Percentiles rank a stretch among this genome's conserved stretches.
These are phyloP conservation scores for Mycena rosella DNA, from an alignment of 768 basidiomycete genomes.

Conservation along the genomic window DNA sequence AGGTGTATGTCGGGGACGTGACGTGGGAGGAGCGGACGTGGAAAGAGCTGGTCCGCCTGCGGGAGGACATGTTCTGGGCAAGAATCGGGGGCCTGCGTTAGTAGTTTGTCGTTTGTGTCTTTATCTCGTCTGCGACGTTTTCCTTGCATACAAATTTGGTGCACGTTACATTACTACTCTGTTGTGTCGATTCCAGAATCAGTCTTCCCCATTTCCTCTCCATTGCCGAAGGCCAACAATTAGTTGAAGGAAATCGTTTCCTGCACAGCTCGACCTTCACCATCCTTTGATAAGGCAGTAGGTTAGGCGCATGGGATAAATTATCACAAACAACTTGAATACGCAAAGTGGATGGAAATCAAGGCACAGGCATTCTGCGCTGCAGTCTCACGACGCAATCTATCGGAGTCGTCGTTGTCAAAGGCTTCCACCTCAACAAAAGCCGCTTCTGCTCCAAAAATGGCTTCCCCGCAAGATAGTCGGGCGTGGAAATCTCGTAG, in stretches of 20 bases:
- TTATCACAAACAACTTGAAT: too few relatives aligned
- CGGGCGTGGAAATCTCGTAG: slow-evolving; percentile 57
- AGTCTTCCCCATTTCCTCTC: too few relatives aligned
- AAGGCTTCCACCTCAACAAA: slow-evolving; percentile 54
- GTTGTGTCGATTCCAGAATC: too few relatives aligned
- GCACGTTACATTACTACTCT: too few relatives aligned
- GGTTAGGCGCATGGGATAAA: too few relatives aligned
- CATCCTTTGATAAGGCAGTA: too few relatives aligned
- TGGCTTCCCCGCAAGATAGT: slow-evolving; percentile 45
- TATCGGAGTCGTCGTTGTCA: slow-evolving; percentile 51
- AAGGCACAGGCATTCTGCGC: not conserved
- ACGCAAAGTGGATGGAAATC: too few relatives aligned
- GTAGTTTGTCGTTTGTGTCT: slow-evolving; percentile 27
- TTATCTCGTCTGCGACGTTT: slow-evolving; percentile 16
- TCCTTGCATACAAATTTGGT: slow-evolving; percentile 23
- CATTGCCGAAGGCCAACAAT: too few relatives aligned
- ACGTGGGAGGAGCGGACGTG: slow-evolving; percentile 92
- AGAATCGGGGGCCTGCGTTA: slow-evolving; percentile 68
- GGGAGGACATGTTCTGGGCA: slow-evolving; percentile 91
- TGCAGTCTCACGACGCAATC: slow-evolving; percentile 34
- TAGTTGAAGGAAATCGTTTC: too few relatives aligned
- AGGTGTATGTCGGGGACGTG: slow-evolving; percentile 69
- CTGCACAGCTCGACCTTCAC: too few relatives aligned
- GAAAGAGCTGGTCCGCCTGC: slow-evolving; percentile 79
- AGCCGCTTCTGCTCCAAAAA: slow-evolving; percentile 49